phyloP scores from a whole-genome alignment of 176 grass and related monocot species.

The Ensete ventricosum region DNA sequence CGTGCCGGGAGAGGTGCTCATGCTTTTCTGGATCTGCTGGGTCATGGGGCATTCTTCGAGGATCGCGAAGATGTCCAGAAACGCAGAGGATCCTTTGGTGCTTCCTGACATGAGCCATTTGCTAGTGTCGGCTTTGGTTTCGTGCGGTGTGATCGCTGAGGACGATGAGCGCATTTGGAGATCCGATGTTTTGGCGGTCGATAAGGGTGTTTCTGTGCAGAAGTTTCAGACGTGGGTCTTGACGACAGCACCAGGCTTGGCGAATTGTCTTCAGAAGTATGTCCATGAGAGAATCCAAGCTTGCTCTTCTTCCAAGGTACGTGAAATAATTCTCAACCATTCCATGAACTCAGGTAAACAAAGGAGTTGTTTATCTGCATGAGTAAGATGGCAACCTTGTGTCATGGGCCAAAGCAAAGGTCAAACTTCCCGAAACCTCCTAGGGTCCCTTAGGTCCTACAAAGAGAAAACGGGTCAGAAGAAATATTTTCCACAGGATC shows the following conservation, averaged over 20 bases:
- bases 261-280: constrained; percentile 46
- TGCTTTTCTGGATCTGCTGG: constrained; percentile 78
- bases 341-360: neutral
- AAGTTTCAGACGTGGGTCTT: constrained; percentile 62
- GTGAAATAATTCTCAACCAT: constrained; percentile 1
- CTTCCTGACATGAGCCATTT: constrained; percentile 59
- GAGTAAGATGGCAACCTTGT: neutral
- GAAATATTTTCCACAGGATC: too few relatives aligned
- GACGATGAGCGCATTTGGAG: constrained; percentile 50
- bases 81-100: constrained; percentile 26
- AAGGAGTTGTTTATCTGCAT: neutral
- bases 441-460: too few relatives aligned
- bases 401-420: too few relatives aligned
- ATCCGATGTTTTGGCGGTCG: constrained; percentile 33
- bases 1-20: constrained; percentile 32
- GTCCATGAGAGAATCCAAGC: constrained; percentile 46
- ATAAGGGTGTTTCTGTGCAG: constrained; percentile 51
- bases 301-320: constrained; percentile 43
- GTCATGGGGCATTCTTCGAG: constrained; percentile 41
- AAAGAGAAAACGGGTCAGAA: too few relatives aligned
- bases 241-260: constrained; percentile 39
- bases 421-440: too few relatives aligned
- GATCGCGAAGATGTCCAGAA: constrained; percentile 6
- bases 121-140: constrained; percentile 54
- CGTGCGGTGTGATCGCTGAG: constrained; percentile 35